Percentiles rank a stretch among this genome's conserved stretches.
Evolutionary conservation across 164 flowering plant genomes (phyloP).

Genomic region (Annona cherimola): DNA sequence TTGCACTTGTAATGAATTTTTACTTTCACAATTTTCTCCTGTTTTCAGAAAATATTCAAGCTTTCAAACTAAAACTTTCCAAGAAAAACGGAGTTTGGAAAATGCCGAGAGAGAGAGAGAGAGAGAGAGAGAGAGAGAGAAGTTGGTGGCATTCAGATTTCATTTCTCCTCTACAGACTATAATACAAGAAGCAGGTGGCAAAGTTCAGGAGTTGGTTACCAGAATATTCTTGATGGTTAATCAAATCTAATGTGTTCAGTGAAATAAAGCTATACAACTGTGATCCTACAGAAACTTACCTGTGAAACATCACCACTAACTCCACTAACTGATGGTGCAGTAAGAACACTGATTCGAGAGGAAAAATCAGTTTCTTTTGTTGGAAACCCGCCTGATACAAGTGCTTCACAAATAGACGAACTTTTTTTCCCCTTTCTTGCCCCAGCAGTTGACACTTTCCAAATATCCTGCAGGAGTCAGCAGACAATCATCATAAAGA

Average conservation of each 20-base stretch:
- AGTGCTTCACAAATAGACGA: constrained; percentile 49
- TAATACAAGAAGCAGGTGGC: too few relatives aligned
- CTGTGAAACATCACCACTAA: constrained; percentile 42
- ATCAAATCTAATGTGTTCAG: background rate
- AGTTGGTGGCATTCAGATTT: background rate
- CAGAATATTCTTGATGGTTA: background rate
- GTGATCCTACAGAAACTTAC: constrained; percentile 32
- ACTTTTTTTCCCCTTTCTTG: constrained; percentile 75
- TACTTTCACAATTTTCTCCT: too few relatives aligned
- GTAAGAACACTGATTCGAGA: constrained; percentile 40
- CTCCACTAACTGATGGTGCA: constrained; percentile 17
- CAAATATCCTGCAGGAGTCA: constrained; percentile 73
- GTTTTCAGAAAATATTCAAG: too few relatives aligned
- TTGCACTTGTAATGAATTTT: too few relatives aligned
- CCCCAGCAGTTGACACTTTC: constrained; percentile 90
- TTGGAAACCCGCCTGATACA: constrained; percentile 34
- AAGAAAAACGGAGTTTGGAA: background rate
- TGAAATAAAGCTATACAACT: background rate
- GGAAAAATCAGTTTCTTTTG: constrained; percentile 51
- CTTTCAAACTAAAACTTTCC: too few relatives aligned
- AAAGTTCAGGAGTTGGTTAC: too few relatives aligned
- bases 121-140: background rate
- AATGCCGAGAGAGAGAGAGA: background rate
- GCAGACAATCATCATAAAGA: constrained; percentile 1
- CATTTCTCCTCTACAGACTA: background rate